These are phyloP conservation scores for Thalassiosira hispida DNA, from an alignment of 352 stramenopile genomes.

Conservation along the genomic window DNA sequence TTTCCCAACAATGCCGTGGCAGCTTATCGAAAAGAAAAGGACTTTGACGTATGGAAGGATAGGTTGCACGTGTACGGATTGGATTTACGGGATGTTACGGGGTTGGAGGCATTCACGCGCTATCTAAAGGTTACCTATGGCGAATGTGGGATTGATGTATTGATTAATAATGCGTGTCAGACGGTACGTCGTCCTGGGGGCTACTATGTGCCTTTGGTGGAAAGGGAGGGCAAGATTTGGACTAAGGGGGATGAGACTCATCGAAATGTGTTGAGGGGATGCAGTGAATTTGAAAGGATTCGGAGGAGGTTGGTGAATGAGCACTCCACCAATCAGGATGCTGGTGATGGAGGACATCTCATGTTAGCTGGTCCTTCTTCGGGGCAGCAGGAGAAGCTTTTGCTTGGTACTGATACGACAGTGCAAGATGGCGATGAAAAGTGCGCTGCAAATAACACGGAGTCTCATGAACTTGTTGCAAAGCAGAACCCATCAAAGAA, in stretches of 20 bases:
- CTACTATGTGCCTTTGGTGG: constrained; percentile 92
- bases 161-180: constrained; percentile 97
- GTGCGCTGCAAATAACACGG: neutral
- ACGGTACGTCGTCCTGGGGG: constrained; percentile 91
- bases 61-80: constrained; percentile 92
- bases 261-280: constrained; percentile 66
- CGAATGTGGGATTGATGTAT: constrained; percentile 88
- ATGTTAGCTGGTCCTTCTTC: neutral
- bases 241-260: constrained; percentile 64
- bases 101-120: constrained; percentile 92
- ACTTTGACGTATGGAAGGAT: constrained; percentile 91
- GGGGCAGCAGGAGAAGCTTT: constrained; percentile 1
- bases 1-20: constrained; percentile 92
- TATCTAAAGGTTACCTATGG: constrained; percentile 85
- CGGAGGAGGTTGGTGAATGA: constrained; percentile 62
- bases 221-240: constrained; percentile 83
- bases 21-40: constrained; percentile 88
- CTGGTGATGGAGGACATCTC: constrained; percentile 22
- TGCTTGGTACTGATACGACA: constrained; percentile 22
- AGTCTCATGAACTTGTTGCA: constrained; percentile 30
- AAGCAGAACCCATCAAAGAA: constrained; percentile 17
- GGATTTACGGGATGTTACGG: constrained; percentile 92
- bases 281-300: constrained; percentile 74
- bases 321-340: constrained; percentile 22
- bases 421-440: constrained; percentile 2